Evolutionary conservation across 805 yeast species (phyloP), one percentile per base, ranked within the genome.

Genomic region (Ogataea polymorpha): DNA sequence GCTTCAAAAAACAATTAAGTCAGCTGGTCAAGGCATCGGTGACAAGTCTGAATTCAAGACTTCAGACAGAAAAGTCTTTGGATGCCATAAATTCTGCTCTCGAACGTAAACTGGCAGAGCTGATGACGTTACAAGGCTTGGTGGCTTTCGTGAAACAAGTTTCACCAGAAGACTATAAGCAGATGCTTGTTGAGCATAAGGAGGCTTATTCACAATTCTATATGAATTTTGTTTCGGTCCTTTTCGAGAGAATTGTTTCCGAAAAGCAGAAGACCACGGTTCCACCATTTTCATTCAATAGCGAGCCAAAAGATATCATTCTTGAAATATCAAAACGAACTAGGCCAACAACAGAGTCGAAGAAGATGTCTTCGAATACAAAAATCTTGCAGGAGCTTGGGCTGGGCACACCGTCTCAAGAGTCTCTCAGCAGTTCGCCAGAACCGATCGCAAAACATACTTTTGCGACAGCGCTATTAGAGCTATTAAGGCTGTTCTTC

Each of bases 131-230:
- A 35, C 61, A 76, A 11, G 79, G 81, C 0, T 53, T 79, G 18
- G 60, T 75, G 1, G 62, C 79, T 1, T 82, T 82, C 53, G 70
- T 82, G 16, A 84, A 80, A 47, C 78, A 77, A 36, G 65, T 77
- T 4, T 76, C 84, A 2, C 60, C 63, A 0, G 61, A 60, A 2
- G 71, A 74, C 4, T 85, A 73, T 57, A 44, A 58, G 27, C 61
- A 62, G 1, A 57, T 81, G 13, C 45, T 77, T 20, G 61, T 55
- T 4, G 56, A 63, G 23, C 75, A 71, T 50, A 61, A 67, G 32
- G 53, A 49, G 3, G 53, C 62, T 2, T 49, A 72, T 23, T 29
- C 53, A 2, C 49, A 51, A 0, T 54, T 63, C 26, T 59, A 62
- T 35, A 53, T 51, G 6, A 51, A 59, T 15, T 55, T 70, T 14